A percentile compares a stretch with the other conserved stretches of the same genome.
Conservation (phyloP, 257 asterid species). For the Solanum bulbocastanum region DNA sequence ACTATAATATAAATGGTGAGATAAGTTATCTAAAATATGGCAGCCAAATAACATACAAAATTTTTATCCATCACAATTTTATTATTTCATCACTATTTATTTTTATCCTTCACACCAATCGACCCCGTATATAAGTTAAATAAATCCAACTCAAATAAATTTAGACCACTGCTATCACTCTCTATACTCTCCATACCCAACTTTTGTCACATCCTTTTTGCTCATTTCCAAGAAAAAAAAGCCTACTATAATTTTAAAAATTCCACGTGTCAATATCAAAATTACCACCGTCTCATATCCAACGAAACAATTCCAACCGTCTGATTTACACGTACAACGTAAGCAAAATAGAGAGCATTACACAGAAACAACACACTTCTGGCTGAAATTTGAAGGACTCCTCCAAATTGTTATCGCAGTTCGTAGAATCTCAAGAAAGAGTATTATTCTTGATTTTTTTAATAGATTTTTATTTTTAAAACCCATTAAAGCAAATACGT, state of each 20-base stretch:
- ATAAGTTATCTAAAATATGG: too few relatives aligned
- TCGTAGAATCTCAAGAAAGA: constrained; percentile 4
- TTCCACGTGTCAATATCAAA: not conserved
- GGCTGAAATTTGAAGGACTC: constrained; percentile 24
- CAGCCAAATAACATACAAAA: too few relatives aligned
- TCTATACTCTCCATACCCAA: not conserved
- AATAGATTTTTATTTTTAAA: not conserved
- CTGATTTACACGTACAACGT: not conserved
- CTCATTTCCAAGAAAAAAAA: not conserved
- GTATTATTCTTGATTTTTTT: not conserved
- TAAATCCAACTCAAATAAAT: not conserved
- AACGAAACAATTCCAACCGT: not conserved
- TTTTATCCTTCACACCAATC: too few relatives aligned
- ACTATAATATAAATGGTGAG: too few relatives aligned
- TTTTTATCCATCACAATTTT: too few relatives aligned
- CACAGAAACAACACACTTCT: not conserved
- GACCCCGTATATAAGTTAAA: not conserved
- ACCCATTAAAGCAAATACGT: not conserved
- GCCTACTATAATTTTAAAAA: rapidly evolving
- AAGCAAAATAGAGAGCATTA: not conserved
- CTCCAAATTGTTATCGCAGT: not conserved
- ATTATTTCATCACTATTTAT: too few relatives aligned
- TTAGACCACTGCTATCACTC: not conserved
- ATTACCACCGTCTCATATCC: not conserved
- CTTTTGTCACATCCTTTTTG: not conserved